These are phyloP conservation scores for Blastobotrys capitulatus DNA, from an alignment of 1,139 yeast genomes.

Conservation along the genomic window DNA sequence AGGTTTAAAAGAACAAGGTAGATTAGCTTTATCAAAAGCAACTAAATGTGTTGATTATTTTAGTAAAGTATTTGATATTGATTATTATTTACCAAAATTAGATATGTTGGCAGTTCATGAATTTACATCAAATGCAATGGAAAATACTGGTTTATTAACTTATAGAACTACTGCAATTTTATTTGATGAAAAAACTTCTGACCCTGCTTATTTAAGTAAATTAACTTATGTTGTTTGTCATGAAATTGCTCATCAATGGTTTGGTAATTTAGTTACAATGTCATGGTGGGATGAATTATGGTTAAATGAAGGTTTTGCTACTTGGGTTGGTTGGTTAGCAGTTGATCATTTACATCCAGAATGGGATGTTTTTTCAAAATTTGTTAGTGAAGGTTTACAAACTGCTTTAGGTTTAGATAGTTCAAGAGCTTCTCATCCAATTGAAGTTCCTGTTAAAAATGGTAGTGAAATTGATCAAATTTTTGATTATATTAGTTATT, in stretches of 20 bases:
- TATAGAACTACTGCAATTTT: constrained; percentile 75
- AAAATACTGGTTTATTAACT: constrained; percentile 84
- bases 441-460: constrained; percentile 75
- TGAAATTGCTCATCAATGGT: constrained; percentile 93
- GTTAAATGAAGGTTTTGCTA: constrained; percentile 90
- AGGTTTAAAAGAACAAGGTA: constrained; percentile 61
- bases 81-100: constrained; percentile 76
- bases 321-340: constrained; percentile 84
- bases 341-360: constrained; percentile 74
- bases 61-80: constrained; percentile 62
- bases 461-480: constrained; percentile 85
- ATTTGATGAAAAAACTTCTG: constrained; percentile 60
- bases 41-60: constrained; percentile 72
- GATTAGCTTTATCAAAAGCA: constrained; percentile 64
- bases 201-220: constrained; percentile 63
- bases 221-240: constrained; percentile 87
- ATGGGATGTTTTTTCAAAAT: constrained; percentile 79
- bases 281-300: constrained; percentile 94
- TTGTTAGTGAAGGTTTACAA: constrained; percentile 64
- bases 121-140: constrained; percentile 88
- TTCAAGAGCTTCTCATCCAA: constrained; percentile 77
- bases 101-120: constrained; percentile 81
- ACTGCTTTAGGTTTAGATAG: constrained; percentile 67
- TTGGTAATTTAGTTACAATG: constrained; percentile 88
- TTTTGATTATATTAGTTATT: constrained; percentile 79